Evolutionary conservation across 1,139 yeast genomes (phyloP), one percentile per base, ranked within the genome.

Genomic region (Tardiomyces depauwii): DNA sequence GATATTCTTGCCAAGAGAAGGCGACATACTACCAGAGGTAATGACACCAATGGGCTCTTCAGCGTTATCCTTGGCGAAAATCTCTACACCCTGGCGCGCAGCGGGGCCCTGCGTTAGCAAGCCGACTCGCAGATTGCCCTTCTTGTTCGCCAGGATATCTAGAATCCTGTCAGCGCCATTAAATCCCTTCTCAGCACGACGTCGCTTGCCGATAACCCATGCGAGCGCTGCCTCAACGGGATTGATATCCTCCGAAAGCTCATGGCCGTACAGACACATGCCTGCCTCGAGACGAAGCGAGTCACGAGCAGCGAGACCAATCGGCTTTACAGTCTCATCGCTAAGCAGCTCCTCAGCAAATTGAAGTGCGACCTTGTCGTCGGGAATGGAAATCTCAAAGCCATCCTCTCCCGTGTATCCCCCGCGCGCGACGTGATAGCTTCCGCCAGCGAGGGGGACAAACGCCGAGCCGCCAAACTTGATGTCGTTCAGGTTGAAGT

Each of bases 391-490:
- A 51, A 91, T 76, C 52, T 91, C 98, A 64, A 91, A 89, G 1
- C 98, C 98, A 62, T 91, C 98, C 66, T 91, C 98, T 28, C 98
- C 98, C 3, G 98, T 91, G 69, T 91, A 91, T 1, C 98, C 98
- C 25, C 95, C 86, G 65, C 98, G 81, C 10, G 96, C 87, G 30
- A 86, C 74, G 60, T 87, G 95, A 49, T 84, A 61, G 46, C 59
- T 63, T 18, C 72, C 72, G 38, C 67, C 62, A 28, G 57, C 56
- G 23, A 86, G 63, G 42, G 70, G 71, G 44, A 82, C 68, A 55
- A 70, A 76, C 41, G 73, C 74, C 38, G 93, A 74, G 53, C 77
- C 73, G 45, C 97, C 97, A 60, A 91, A 91, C 54, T 75, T 78
- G 51, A 91, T 70, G 49, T 72, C 68, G 19, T 72, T 65, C 49